phyloP scores from a whole-genome alignment of 2,329 filamentous ascomycete species.

The Fusarium sp. region DNA sequence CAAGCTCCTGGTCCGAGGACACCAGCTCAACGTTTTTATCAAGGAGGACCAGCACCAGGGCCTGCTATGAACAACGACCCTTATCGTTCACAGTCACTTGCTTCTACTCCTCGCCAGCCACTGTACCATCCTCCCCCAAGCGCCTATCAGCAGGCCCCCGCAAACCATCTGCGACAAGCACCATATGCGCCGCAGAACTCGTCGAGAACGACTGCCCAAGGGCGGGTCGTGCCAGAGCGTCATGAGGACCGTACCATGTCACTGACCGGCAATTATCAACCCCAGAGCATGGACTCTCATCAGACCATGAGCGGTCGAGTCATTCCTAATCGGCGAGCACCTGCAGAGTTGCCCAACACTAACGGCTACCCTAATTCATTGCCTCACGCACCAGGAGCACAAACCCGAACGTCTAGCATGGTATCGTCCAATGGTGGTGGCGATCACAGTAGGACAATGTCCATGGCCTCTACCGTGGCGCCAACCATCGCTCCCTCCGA shows the following conservation, averaged over 20 bases:
- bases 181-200: slow-evolving; percentile 74
- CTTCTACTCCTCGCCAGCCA: slow-evolving; percentile 78
- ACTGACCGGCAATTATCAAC: slow-evolving; percentile 80
- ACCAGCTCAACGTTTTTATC: slow-evolving; percentile 71
- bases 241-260: slow-evolving; percentile 97
- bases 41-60: slow-evolving; percentile 61
- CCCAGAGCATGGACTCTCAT: slow-evolving; percentile 81
- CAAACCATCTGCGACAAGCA: slow-evolving; percentile 82
- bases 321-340: slow-evolving; percentile 78
- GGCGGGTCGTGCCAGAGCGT: slow-evolving; percentile 89
- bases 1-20: slow-evolving; percentile 56
- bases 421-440: slow-evolving; percentile 64
- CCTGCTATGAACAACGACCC: slow-evolving; percentile 84
- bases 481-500: slow-evolving; percentile 77
- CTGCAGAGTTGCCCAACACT: slow-evolving; percentile 56
- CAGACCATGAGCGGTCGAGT: slow-evolving; percentile 95
- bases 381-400: slow-evolving; percentile 63
- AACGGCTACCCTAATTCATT: slow-evolving; percentile 57
- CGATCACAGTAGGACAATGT: slow-evolving; percentile 79
- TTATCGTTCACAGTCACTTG: slow-evolving; percentile 94
- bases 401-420: slow-evolving; percentile 73
- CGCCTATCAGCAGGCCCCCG: slow-evolving; percentile 73
- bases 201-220: slow-evolving; percentile 89
- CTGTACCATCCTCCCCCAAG: slow-evolving; percentile 75
- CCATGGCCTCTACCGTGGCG: slow-evolving; percentile 88